phyloP scores from a whole-genome alignment of 257 asterid species.

The Solanum pennellii region DNA sequence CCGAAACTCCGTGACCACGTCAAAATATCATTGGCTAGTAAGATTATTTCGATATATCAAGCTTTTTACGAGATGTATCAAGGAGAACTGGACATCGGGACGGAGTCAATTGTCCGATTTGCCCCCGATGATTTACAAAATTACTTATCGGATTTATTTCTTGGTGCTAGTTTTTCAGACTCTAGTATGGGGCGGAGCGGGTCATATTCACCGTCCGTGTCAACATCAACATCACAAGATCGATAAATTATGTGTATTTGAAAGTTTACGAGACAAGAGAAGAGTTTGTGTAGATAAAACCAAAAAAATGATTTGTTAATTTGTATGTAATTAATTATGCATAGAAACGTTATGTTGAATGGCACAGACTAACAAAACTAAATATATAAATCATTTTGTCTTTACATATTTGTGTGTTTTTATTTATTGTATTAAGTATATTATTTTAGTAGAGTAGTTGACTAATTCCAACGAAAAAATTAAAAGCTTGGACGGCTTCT shows the following conservation, averaged over 20 bases:
- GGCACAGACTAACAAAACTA: neutral
- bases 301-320: neutral
- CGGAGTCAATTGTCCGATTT: conserved; percentile 40
- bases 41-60: conserved; percentile 27
- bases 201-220: neutral
- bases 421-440: neutral
- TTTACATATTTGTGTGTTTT: neutral
- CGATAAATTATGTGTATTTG: neutral
- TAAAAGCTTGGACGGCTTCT: neutral
- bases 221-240: neutral
- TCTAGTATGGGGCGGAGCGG: conserved; percentile 10
- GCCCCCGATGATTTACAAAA: conserved; percentile 71
- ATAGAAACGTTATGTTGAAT: neutral
- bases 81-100: neutral
- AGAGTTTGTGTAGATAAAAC: neutral
- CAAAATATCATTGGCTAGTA: conserved; percentile 21
- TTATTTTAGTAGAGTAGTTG: neutral
- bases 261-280: neutral
- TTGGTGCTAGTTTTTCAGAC: neutral
- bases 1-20: conserved; percentile 27
- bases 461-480: neutral
- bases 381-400: neutral
- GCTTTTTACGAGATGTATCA: conserved; percentile 22
- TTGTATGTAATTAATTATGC: neutral
- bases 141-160: conserved; percentile 56